Base-by-base conservation (phyloP, 176 grass and related monocot genomes). In the Miscanthus lutarioriparius region DNA sequence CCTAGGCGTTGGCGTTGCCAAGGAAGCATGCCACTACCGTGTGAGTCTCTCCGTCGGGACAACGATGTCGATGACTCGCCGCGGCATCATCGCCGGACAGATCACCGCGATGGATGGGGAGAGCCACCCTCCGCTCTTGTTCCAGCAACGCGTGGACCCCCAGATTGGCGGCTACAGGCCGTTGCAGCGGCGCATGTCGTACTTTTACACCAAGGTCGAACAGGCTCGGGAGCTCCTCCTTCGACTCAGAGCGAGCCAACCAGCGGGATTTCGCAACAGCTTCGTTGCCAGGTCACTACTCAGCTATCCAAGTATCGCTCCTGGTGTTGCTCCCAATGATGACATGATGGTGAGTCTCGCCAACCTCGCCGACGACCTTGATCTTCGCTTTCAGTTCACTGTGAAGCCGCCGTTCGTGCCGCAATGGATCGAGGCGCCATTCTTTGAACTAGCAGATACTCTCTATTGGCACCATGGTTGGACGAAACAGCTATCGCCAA, bases 251-350 rank as follows among this genome's bases (percentile, higher is more conserved):
- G 85, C 56, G 16, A 94, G 86, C 22, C 80, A 94, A 45, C 88
- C 92, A 1, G 74, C 10, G 85, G 79, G 86, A 78, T 56, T 94
- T 89, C 38, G 80, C 8, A 37, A 78, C 80, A 68, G 70, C 72
- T 77, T 89, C 70, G 85, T 92, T 3, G 89, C 89, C n/a, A 97
- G 90, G 78, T 94, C 94, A 6, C 68, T 97, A 8, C 81, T 97
- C 32, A 92, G 90, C 74, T 97, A 92, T 73, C 94, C 94, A 67
- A 77, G 80, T 4, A 81, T 73, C 14, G 44, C 13, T 15, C 13
- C 44, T 3, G 43, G 44, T 17, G 53, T 20, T 39, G 9, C 67
- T 64, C 26, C 32, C 13, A 12, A 23, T 75, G 41, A 48, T 13
- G 86, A 86, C 7, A 17, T 8, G 48, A 17, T 8, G 48, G 25